Percentiles rank a stretch among this genome's conserved stretches.
phyloP scores from a whole-genome alignment of 2,329 filamentous ascomycete genomes.

The Cryoendolithus antarcticus region DNA sequence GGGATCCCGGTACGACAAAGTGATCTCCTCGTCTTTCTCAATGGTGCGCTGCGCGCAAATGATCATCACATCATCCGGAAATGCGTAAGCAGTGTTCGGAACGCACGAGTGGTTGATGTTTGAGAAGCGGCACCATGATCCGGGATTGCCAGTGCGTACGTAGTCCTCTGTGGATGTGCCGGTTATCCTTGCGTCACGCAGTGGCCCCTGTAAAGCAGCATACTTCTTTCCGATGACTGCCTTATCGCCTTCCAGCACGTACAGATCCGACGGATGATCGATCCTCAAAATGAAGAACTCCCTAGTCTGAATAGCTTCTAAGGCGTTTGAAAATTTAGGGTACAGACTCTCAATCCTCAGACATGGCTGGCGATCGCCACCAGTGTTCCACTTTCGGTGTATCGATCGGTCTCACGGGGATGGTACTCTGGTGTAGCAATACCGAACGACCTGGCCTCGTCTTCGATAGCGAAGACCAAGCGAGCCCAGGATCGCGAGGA shows the following conservation, averaged over 20 bases:
- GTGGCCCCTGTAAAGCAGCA: too few species aligned
- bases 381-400: conserved; percentile 7
- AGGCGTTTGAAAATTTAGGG: conserved; percentile 4
- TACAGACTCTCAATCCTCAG: conserved; percentile 7
- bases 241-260: conserved; percentile 5
- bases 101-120: conserved; percentile 43
- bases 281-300: conserved; percentile 10
- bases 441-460: neutral
- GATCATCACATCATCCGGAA: conserved; percentile 44
- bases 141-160: conserved; percentile 10
- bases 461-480: neutral
- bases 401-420: conserved; percentile 1
- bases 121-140: conserved; percentile 38
- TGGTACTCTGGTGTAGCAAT: neutral
- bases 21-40: conserved; percentile 33
- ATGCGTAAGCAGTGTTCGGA: conserved; percentile 34
- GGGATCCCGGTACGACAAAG: too few species aligned
- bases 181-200: conserved; percentile 7
- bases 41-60: conserved; percentile 36
- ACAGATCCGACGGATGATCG: conserved; percentile 18
- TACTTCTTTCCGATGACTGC: conserved; percentile 7
- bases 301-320: too few species aligned
- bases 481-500: neutral
- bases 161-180: too few species aligned
- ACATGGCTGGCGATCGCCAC: conserved; percentile 20